These are phyloP conservation scores for Pelargonium nanum DNA, from an alignment of 345 rosid genomes.

Conservation along the genomic window DNA sequence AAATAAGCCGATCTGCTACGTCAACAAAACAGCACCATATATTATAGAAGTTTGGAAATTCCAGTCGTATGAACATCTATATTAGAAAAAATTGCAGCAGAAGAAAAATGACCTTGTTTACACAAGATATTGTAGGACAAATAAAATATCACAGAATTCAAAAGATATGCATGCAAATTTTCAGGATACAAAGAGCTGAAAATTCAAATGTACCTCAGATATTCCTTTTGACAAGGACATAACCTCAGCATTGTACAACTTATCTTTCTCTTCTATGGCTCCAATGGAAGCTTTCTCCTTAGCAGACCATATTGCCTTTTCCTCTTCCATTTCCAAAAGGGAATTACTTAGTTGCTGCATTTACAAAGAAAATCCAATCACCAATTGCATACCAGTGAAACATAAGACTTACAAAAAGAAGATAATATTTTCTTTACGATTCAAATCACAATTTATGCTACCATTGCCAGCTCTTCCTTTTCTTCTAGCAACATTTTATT, in stretches of 20 bases:
- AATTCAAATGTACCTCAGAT: conserved; percentile 37
- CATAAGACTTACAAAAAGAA: conserved; percentile 1
- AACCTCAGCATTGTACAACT: conserved; percentile 28
- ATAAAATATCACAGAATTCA: not conserved
- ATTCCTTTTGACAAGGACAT: conserved; percentile 34
- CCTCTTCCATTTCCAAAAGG: conserved; percentile 87
- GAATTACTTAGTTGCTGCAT: conserved; percentile 72
- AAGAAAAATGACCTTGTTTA: not conserved
- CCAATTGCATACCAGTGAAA: conserved; percentile 2
- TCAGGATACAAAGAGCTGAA: not conserved
- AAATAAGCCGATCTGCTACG: not conserved
- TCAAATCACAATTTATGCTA: conserved; percentile 11
- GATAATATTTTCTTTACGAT: not conserved
- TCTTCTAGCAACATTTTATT: conserved; percentile 48
- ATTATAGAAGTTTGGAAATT: too few relatives aligned
- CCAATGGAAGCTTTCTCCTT: conserved; percentile 58
- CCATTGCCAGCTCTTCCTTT: conserved; percentile 90
- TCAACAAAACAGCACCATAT: not conserved
- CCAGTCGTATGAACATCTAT: too few relatives aligned
- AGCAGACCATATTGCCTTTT: conserved; percentile 66
- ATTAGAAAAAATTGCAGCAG: not conserved
- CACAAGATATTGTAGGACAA: not conserved
- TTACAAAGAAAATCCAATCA: conserved; percentile 9
- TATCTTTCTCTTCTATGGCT: conserved; percentile 55
- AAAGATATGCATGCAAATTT: conserved; percentile 3